Conservation (phyloP, 2,329 filamentous ascomycete species). For the Clarireedia homoeocarpa region DNA sequence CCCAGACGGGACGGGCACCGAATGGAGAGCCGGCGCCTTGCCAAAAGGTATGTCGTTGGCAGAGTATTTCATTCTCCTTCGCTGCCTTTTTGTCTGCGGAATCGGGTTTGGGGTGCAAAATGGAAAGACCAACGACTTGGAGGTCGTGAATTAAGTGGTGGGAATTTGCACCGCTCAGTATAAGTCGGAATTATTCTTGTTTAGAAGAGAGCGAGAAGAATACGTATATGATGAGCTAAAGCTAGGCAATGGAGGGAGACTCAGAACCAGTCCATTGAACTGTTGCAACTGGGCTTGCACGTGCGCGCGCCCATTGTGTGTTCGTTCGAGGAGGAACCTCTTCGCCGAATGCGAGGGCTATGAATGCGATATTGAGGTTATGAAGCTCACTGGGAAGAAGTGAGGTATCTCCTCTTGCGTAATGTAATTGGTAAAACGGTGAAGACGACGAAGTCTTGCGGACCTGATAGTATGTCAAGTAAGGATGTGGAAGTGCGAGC, state of each 20-base stretch:
- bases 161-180: slow-evolving; percentile 26
- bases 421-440: not conserved
- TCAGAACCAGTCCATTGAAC: slow-evolving; percentile 29
- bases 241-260: slow-evolving; percentile 29
- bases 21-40: slow-evolving; percentile 62
- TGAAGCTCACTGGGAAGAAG: not conserved
- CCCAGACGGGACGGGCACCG: slow-evolving; percentile 56
- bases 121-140: slow-evolving; percentile 23
- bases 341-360: not conserved
- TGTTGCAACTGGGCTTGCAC: slow-evolving; percentile 27
- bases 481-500: not conserved
- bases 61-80: slow-evolving; percentile 33
- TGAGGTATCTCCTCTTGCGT: not conserved
- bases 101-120: slow-evolving; percentile 15
- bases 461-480: not conserved
- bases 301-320: slow-evolving; percentile 28
- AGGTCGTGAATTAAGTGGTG: slow-evolving; percentile 27
- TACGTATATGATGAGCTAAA: slow-evolving; percentile 34
- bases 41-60: slow-evolving; percentile 56
- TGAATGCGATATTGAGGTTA: not conserved
- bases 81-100: not conserved
- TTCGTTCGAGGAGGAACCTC: not conserved
- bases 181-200: slow-evolving; percentile 31
- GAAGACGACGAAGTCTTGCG: not conserved
- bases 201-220: slow-evolving; percentile 28